Percentiles rank a stretch among this genome's conserved stretches.
Conservation (phyloP, 2,329 filamentous ascomycete genomes). For the Apiospora marii region DNA sequence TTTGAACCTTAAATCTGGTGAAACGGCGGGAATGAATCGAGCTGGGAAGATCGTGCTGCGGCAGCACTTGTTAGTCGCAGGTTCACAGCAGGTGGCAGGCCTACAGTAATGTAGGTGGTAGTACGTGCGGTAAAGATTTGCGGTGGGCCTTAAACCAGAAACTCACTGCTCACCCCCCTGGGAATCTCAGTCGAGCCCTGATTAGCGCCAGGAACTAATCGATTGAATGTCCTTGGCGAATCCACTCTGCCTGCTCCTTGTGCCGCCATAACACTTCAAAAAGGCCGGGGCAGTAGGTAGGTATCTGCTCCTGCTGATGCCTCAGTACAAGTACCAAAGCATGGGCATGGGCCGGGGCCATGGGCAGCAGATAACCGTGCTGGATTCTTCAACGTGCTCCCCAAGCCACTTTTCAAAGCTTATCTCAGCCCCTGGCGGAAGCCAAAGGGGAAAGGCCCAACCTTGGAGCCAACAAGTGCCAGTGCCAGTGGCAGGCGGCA, state of each 20-base stretch:
- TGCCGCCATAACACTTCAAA: not conserved
- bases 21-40: not conserved
- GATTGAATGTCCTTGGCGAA: not conserved
- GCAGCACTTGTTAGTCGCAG: not conserved
- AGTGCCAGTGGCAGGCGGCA: conserved; percentile 7
- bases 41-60: not conserved
- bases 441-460: not conserved
- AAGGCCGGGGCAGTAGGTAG: no score
- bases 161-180: no score
- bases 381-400: not conserved
- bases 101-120: no score
- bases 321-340: no score
- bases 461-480: not conserved
- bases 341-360: no score
- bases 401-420: not conserved
- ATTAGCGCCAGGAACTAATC: not conserved
- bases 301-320: no score
- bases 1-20: conserved; percentile 14
- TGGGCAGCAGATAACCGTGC: not conserved
- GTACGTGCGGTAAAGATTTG: no score
- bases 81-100: no score
- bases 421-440: not conserved
- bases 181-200: not conserved
- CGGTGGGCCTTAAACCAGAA: no score
- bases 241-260: not conserved